Conservation (phyloP, 495 filamentous ascomycete genomes). For the Penicillium angulare region DNA sequence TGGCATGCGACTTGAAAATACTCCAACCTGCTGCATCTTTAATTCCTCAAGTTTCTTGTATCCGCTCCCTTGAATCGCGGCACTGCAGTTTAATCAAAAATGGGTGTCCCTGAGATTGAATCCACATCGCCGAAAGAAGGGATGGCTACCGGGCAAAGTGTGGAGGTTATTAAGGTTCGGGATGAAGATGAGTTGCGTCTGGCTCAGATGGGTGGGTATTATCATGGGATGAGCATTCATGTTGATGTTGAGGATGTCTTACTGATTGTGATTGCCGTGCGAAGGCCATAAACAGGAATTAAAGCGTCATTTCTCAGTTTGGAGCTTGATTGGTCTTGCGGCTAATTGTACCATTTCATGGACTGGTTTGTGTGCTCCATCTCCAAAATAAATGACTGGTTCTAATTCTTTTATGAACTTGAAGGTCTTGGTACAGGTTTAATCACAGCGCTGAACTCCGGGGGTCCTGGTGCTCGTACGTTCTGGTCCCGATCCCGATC, state of each 20-base stretch:
- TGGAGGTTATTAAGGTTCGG: constrained; percentile 16
- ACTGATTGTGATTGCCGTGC: not conserved
- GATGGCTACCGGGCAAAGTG: not conserved
- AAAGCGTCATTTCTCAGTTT: constrained; percentile 38
- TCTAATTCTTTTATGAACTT: not conserved
- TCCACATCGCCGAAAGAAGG: not conserved
- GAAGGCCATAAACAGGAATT: constrained; percentile 43
- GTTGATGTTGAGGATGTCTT: not conserved
- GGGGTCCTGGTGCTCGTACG: constrained; percentile 38
- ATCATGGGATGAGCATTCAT: too few species aligned
- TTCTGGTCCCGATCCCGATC: too few species aligned
- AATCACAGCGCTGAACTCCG: constrained; percentile 39
- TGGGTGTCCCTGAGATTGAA: constrained; percentile 11
- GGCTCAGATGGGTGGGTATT: constrained; percentile 48
- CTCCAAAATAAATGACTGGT: too few species aligned
- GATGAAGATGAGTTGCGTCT: constrained; percentile 40
- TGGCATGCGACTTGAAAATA: not conserved
- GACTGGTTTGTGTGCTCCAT: constrained; percentile 30
- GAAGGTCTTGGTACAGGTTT: constrained; percentile 37
- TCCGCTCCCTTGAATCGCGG: not conserved
- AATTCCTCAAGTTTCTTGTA: not conserved
- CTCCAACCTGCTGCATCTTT: too few species aligned
- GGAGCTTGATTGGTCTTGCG: constrained; percentile 40
- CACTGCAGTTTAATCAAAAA: not conserved
- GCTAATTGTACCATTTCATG: constrained; percentile 43